Evolutionary conservation across 2,329 filamentous ascomycete genomes (phyloP).

Genomic region (Trichoderma sp.): DNA sequence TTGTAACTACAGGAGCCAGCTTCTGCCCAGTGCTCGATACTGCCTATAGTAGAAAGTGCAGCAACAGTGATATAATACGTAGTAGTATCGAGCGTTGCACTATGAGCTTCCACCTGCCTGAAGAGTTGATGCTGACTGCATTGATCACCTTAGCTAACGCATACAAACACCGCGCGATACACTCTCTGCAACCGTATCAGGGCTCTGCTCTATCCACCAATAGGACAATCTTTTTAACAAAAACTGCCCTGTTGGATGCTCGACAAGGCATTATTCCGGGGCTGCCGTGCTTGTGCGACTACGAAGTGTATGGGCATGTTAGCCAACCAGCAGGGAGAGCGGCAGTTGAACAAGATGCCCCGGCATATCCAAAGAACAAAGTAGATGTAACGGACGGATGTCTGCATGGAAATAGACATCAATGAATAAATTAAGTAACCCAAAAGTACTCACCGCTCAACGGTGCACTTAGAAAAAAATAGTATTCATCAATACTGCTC

Average conservation of each 20-base stretch:
- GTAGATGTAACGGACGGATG: background rate
- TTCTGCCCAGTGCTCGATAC: background rate
- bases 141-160: background rate
- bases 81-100: background rate
- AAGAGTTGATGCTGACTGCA: conserved; percentile 15
- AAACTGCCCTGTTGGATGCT: background rate
- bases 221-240: background rate
- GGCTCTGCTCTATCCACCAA: background rate
- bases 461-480: background rate
- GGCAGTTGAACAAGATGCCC: background rate
- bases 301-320: background rate
- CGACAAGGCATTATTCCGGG: background rate
- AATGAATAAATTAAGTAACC: background rate
- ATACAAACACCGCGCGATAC: background rate
- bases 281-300: background rate
- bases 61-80: background rate
- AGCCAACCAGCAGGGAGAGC: background rate
- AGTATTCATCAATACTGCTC: background rate
- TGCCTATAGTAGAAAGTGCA: background rate
- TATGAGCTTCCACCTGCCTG: background rate
- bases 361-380: background rate
- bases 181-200: background rate
- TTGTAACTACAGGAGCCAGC: background rate
- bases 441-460: background rate
- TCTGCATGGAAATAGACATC: background rate